These are phyloP conservation scores for Sinapis alba DNA, from an alignment of 441 rosid genomes.

Conservation along the genomic window DNA sequence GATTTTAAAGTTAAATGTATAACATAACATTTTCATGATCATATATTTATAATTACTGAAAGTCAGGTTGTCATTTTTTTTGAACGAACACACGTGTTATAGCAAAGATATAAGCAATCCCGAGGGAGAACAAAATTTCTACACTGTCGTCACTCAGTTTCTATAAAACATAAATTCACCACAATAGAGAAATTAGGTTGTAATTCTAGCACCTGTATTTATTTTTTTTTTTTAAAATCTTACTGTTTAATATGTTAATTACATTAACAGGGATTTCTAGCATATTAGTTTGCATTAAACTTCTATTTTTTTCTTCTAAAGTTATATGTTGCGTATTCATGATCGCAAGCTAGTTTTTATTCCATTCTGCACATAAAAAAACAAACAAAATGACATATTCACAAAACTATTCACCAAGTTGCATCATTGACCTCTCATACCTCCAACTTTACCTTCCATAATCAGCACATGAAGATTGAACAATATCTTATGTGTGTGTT, in stretches of 20 bases:
- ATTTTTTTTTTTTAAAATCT: not conserved
- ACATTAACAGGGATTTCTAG: not conserved
- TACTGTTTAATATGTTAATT: not conserved
- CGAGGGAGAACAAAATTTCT: constrained; percentile 32
- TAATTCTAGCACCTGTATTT: not conserved
- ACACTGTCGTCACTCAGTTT: not conserved
- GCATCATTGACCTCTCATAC: constrained; percentile 34
- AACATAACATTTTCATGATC: not conserved
- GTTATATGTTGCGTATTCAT: constrained; percentile 3
- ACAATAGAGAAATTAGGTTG: not conserved
- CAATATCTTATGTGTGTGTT: constrained; percentile 29
- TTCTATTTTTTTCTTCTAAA: not conserved
- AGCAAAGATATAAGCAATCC: constrained; percentile 33
- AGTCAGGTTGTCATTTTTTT: not conserved
- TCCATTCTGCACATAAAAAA: constrained; percentile 20
- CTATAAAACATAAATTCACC: not conserved
- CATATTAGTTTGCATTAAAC: not conserved
- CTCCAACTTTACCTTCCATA: constrained; percentile 27
- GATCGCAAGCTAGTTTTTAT: not conserved
- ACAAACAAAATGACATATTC: constrained; percentile 17
- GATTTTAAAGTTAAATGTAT: not conserved
- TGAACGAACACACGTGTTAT: constrained; percentile 25
- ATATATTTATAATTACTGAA: constrained; percentile 8
- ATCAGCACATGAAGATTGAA: constrained; percentile 26
- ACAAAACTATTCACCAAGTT: constrained; percentile 33